These are phyloP conservation scores for Peltaster fructicola DNA, from an alignment of 2,329 filamentous ascomycete genomes.

Conservation along the genomic window DNA sequence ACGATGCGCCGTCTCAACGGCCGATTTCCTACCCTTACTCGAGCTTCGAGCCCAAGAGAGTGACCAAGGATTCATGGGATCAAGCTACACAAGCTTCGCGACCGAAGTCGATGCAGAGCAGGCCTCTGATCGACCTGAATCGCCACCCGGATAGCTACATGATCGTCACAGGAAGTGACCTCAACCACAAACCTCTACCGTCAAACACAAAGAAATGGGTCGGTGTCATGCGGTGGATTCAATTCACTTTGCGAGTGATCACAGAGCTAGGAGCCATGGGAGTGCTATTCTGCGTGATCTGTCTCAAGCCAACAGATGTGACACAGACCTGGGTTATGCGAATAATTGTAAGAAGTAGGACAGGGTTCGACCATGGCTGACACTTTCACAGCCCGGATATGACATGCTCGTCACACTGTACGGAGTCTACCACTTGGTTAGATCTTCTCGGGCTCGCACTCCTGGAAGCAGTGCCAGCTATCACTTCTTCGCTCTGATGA, in stretches of 20 bases:
- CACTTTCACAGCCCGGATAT: constrained; percentile 47
- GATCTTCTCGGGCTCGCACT: constrained; percentile 51
- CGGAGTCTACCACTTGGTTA: constrained; percentile 61
- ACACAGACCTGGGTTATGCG: constrained; percentile 13
- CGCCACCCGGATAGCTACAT: constrained; percentile 64
- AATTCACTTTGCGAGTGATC: constrained; percentile 49
- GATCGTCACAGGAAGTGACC: constrained; percentile 44
- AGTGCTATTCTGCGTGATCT: constrained; percentile 56
- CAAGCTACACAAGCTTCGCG: constrained; percentile 31
- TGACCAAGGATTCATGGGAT: constrained; percentile 55
- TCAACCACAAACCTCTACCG: constrained; percentile 48
- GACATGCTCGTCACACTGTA: constrained; percentile 57
- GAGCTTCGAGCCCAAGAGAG: constrained; percentile 71
- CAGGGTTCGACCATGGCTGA: neutral
- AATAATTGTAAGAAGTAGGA: constrained; percentile 11
- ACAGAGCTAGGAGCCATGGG: constrained; percentile 54
- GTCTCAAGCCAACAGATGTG: constrained; percentile 40
- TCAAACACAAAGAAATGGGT: constrained; percentile 52
- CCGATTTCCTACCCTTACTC: constrained; percentile 34
- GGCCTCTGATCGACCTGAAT: constrained; percentile 68
- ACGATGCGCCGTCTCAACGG: constrained; percentile 39
- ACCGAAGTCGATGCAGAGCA: constrained; percentile 47
- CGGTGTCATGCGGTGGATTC: constrained; percentile 48
- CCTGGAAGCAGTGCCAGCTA: constrained; percentile 75
- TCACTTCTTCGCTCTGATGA: constrained; percentile 61